A percentile compares a stretch with the other conserved stretches of the same genome.
Evolutionary conservation across 179 eudicot species (phyloP).

Genomic region (Vitellaria paradoxa): DNA sequence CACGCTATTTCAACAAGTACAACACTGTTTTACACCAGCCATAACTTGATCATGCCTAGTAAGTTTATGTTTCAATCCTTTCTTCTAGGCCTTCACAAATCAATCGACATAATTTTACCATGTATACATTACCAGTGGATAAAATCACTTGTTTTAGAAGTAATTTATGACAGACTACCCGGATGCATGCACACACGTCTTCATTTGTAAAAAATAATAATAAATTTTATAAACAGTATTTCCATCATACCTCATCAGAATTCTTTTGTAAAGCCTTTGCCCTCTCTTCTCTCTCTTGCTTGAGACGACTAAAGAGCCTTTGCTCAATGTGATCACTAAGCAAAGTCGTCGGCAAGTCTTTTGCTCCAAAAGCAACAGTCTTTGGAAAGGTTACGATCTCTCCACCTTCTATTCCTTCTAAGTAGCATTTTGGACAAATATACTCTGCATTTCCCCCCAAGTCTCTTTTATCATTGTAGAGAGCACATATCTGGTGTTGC

Average conservation of each 20-base stretch:
- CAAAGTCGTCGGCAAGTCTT: constrained; percentile 58
- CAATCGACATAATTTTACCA: too few relatives aligned
- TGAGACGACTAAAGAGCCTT: constrained; percentile 57
- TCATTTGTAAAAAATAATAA: too few relatives aligned
- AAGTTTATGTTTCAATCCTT: too few relatives aligned
- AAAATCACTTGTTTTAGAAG: too few relatives aligned
- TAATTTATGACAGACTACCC: too few relatives aligned
- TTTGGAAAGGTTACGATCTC: constrained; percentile 40
- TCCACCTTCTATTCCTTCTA: constrained; percentile 51
- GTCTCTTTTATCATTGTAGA: constrained; percentile 70
- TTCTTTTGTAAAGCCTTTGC: constrained; percentile 45
- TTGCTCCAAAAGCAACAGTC: constrained; percentile 59
- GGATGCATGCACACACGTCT: too few relatives aligned
- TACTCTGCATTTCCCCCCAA: constrained; percentile 60
- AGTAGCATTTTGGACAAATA: constrained; percentile 70
- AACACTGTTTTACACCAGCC: too few relatives aligned
- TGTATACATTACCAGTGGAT: too few relatives aligned
- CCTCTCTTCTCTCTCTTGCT: constrained; percentile 72
- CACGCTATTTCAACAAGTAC: too few relatives aligned
- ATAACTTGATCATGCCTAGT: too few relatives aligned
- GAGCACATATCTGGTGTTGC: constrained; percentile 95
- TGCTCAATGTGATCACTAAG: constrained; percentile 86
- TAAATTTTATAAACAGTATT: neutral
- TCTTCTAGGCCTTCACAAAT: too few relatives aligned
- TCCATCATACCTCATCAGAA: constrained; percentile 55